Evolutionary conservation across 495 filamentous ascomycete species (phyloP).

Genomic region (Achaetomiella virescens): DNA sequence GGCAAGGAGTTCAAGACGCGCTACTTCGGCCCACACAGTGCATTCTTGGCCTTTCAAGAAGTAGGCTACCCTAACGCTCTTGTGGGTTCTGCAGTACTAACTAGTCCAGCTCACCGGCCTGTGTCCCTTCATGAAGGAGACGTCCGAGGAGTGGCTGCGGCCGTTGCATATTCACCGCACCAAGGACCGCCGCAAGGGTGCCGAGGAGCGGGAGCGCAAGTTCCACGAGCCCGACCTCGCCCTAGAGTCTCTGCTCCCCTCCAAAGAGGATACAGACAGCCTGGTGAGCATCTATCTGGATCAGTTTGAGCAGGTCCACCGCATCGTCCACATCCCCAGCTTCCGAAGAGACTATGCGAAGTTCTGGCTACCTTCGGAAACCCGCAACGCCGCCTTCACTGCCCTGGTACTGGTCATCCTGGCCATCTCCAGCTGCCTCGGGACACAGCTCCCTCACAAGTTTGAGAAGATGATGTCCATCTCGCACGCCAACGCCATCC

Average conservation of each 20-base stretch:
- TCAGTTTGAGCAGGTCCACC: slow-evolving; percentile 42
- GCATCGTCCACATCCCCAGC: slow-evolving; percentile 42
- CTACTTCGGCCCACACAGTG: slow-evolving; percentile 45
- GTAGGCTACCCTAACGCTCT: slow-evolving; percentile 14
- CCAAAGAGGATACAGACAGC: slow-evolving; percentile 32
- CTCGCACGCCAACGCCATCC: slow-evolving; percentile 28
- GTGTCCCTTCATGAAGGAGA: slow-evolving; percentile 42
- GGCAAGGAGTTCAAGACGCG: slow-evolving; percentile 42
- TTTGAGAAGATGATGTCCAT: slow-evolving; percentile 33
- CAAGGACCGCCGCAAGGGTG: slow-evolving; percentile 32
- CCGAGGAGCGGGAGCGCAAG: slow-evolving; percentile 30
- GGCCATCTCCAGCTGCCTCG: slow-evolving; percentile 35
- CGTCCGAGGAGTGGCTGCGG: slow-evolving; percentile 37
- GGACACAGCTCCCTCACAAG: slow-evolving; percentile 26
- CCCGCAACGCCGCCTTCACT: slow-evolving; percentile 40
- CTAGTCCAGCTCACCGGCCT: slow-evolving; percentile 36
- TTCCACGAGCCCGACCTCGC: slow-evolving; percentile 25
- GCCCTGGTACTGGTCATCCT: slow-evolving; percentile 40
- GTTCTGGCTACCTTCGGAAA: slow-evolving; percentile 38
- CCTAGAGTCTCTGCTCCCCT: slow-evolving; percentile 38
- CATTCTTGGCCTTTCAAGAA: slow-evolving; percentile 36
- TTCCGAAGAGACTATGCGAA: slow-evolving; percentile 39
- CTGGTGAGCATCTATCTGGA: slow-evolving; percentile 39
- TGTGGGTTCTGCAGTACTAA: not conserved
- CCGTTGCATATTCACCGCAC: slow-evolving; percentile 30